Evolutionary conservation across 345 rosid genomes (phyloP).

Genomic region (Bruguiera gymnorhiza): DNA sequence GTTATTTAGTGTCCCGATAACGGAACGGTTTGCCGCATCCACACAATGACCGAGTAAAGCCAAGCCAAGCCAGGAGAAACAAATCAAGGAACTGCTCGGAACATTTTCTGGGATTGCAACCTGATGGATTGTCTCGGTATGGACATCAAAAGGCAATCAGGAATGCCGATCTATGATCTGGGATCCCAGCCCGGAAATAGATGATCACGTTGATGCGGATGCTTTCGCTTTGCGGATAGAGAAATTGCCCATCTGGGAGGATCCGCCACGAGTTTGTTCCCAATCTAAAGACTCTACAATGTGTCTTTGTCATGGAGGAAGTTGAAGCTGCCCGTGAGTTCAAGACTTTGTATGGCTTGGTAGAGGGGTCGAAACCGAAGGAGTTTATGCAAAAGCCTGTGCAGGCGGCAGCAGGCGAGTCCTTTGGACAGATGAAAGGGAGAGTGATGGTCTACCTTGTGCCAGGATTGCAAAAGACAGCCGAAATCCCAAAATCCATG

Average conservation of each 20-base stretch:
- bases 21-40: not conserved
- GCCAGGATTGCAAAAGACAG: no score
- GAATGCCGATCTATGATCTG: not conserved
- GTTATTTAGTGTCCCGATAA: constrained; percentile 10
- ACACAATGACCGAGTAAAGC: constrained; percentile 6
- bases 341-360: constrained; percentile 20
- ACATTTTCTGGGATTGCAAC: constrained; percentile 5
- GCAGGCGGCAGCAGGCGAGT: constrained; percentile 8
- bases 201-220: constrained; percentile 19
- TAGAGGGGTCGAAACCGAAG: constrained; percentile 18
- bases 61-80: not conserved
- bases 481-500: no score
- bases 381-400: constrained; percentile 19
- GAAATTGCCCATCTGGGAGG: no score
- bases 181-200: constrained; percentile 13
- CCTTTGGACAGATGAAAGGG: constrained; percentile 1
- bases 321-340: constrained; percentile 14
- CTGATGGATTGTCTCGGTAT: constrained; percentile 4
- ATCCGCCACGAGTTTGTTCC: no score
- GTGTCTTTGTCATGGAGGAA: no score
- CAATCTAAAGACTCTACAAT: no score
- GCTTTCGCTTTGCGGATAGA: not conserved
- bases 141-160: constrained; percentile 19
- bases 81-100: not conserved
- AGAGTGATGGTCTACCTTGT: not conserved